A percentile compares a stretch with the other conserved stretches of the same genome.
Conservation (phyloP, 2,329 filamentous ascomycete species). For the Dactylellina sp. region DNA sequence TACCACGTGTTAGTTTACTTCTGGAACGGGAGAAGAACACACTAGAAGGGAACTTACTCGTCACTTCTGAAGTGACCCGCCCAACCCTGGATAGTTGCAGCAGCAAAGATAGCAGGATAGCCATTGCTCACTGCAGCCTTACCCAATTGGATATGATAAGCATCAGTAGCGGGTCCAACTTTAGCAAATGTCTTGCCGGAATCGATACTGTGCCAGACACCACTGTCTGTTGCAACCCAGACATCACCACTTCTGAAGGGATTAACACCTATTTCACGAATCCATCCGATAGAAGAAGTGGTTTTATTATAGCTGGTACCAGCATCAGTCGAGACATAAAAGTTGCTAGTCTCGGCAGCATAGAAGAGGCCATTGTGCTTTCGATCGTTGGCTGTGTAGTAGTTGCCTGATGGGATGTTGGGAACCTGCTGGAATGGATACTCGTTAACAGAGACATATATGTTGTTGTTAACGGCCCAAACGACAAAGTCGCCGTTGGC, state of each 20-base stretch:
- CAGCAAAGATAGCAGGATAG: slow-evolving; percentile 59
- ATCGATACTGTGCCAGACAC: slow-evolving; percentile 70
- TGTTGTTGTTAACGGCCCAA: slow-evolving; percentile 46
- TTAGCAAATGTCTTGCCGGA: slow-evolving; percentile 67
- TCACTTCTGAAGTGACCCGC: slow-evolving; percentile 58
- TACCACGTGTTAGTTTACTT: background rate
- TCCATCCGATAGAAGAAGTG: slow-evolving; percentile 58
- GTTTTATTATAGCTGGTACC: slow-evolving; percentile 66
- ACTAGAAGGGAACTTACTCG: slow-evolving; percentile 32
- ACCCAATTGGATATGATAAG: slow-evolving; percentile 58
- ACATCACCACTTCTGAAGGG: slow-evolving; percentile 72
- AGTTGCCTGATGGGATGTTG: slow-evolving; percentile 64
- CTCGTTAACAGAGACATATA: slow-evolving; percentile 62
- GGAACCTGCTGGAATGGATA: slow-evolving; percentile 66
- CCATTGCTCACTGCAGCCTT: slow-evolving; percentile 51
- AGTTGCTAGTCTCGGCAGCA: slow-evolving; percentile 65
- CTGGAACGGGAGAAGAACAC: background rate
- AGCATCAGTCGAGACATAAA: slow-evolving; percentile 69
- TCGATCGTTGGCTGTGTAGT: slow-evolving; percentile 70
- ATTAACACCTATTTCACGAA: slow-evolving; percentile 71
- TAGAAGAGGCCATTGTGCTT: slow-evolving; percentile 69
- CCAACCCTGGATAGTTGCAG: slow-evolving; percentile 57
- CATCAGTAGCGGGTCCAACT: slow-evolving; percentile 58
- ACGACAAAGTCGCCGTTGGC: slow-evolving; percentile 53
- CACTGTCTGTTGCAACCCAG: slow-evolving; percentile 70